These are phyloP conservation scores for Phytomonas francai DNA, from an alignment of 208 protist species.

Conservation along the genomic window DNA sequence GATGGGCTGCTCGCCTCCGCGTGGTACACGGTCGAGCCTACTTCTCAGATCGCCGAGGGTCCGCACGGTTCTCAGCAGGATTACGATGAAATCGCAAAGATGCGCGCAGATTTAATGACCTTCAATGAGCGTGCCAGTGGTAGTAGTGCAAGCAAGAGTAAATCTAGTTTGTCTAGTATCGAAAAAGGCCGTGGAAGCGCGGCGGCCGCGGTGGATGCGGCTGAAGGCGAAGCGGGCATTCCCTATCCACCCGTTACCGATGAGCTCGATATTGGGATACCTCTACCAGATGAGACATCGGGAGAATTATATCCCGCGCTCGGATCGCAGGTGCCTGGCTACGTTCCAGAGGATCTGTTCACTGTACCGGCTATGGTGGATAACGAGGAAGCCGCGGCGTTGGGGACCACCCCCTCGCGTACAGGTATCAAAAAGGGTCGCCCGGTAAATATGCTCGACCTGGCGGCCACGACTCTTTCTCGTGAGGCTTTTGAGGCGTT, in stretches of 20 bases:
- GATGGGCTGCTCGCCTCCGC: slow-evolving; percentile 38
- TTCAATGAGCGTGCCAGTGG: slow-evolving; percentile 61
- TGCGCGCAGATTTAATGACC: slow-evolving; percentile 75
- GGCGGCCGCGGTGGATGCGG: slow-evolving; percentile 11
- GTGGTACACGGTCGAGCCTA: slow-evolving; percentile 79
- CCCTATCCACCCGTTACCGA: slow-evolving; percentile 43
- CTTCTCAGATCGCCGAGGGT: slow-evolving; percentile 27
- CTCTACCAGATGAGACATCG: slow-evolving; percentile 61
- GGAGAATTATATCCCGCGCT: slow-evolving; percentile 23
- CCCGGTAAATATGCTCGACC: slow-evolving; percentile 50
- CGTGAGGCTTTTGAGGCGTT: slow-evolving; percentile 52
- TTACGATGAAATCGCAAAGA: slow-evolving; percentile 76
- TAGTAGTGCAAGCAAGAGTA: slow-evolving; percentile 60
- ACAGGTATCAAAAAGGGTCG: slow-evolving; percentile 10
- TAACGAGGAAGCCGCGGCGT: slow-evolving; percentile 10
- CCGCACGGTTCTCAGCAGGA: slow-evolving; percentile 54
- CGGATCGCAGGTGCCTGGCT: slow-evolving; percentile 6
- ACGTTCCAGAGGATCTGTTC: slow-evolving; percentile 19
- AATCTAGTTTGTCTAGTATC: slow-evolving; percentile 73
- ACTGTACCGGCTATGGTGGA: slow-evolving; percentile 19
- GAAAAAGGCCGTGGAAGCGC: slow-evolving; percentile 77
- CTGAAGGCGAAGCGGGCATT: slow-evolving; percentile 13
- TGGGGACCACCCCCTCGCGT: slow-evolving; percentile 9
- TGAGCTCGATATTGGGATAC: slow-evolving; percentile 75
- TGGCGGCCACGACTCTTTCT: slow-evolving; percentile 58